Conservation (phyloP, 2,329 filamentous ascomycete species). For the Cercospora canescens region DNA sequence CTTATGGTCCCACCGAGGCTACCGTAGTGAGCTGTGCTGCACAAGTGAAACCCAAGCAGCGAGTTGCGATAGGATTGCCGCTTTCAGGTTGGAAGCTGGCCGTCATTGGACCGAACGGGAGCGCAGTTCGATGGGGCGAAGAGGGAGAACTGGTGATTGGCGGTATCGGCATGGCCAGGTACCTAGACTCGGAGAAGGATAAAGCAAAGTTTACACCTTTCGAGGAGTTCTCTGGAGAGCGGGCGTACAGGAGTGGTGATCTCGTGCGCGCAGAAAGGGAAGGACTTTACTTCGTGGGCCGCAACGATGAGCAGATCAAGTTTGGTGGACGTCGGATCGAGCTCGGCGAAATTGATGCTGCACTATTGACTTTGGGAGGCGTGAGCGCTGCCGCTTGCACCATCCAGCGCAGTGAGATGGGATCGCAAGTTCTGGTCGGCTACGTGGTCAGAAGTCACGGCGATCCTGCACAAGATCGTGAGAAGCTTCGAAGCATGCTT, state of each 20-base stretch:
- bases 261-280: neutral
- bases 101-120: neutral
- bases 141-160: slow-evolving; percentile 12
- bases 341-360: slow-evolving; percentile 13
- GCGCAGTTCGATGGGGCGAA: slow-evolving; percentile 9
- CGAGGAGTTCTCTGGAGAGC: slow-evolving; percentile 7
- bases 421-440: slow-evolving; percentile 12
- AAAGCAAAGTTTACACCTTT: slow-evolving; percentile 5
- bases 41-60: neutral
- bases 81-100: slow-evolving; percentile 11
- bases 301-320: slow-evolving; percentile 13
- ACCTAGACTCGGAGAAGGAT: slow-evolving; percentile 12
- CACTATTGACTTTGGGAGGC: neutral
- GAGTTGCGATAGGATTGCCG: slow-evolving; percentile 6
- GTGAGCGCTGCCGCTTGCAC: slow-evolving; percentile 10
- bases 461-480: slow-evolving; percentile 2
- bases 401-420: slow-evolving; percentile 10
- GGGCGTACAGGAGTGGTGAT: slow-evolving; percentile 6
- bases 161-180: slow-evolving; percentile 12
- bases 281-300: slow-evolving; percentile 3
- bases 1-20: slow-evolving; percentile 3
- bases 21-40: slow-evolving; percentile 6
- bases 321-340: slow-evolving; percentile 10
- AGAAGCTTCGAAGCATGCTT: slow-evolving; percentile 10
- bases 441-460: slow-evolving; percentile 8